These are phyloP conservation scores for Crassisporium funariophilum DNA, from an alignment of 768 basidiomycete genomes.

Conservation along the genomic window DNA sequence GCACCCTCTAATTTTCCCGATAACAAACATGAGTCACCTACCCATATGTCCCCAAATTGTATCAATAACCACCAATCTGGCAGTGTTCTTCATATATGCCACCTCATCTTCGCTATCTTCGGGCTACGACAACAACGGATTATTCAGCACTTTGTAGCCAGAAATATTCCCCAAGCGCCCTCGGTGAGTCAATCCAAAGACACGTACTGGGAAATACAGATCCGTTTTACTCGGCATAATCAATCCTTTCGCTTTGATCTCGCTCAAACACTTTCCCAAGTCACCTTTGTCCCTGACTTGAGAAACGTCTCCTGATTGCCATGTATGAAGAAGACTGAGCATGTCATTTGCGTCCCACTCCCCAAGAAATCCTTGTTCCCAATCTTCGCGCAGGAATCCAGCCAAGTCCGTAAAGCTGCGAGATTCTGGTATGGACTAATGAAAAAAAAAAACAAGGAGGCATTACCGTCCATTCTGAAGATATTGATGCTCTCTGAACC, in stretches of 20 bases:
- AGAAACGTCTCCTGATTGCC: slow-evolving; percentile 54
- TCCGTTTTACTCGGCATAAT: slow-evolving; percentile 64
- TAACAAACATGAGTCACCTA: slow-evolving; percentile 22
- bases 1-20: neutral
- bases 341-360: slow-evolving; percentile 59
- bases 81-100: slow-evolving; percentile 39
- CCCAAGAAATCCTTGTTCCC: slow-evolving; percentile 46
- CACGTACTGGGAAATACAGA: slow-evolving; percentile 53
- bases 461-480: slow-evolving; percentile 42
- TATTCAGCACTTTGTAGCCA: slow-evolving; percentile 4
- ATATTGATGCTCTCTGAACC: slow-evolving; percentile 54
- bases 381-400: slow-evolving; percentile 51
- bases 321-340: slow-evolving; percentile 49
- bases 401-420: slow-evolving; percentile 48
- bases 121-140: slow-evolving; percentile 36
- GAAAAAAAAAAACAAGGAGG: neutral
- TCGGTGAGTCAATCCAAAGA: too few species aligned
- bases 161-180: too few species aligned
- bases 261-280: slow-evolving; percentile 39
- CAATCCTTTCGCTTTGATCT: slow-evolving; percentile 52
- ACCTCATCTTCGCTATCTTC: slow-evolving; percentile 57
- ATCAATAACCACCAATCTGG: slow-evolving; percentile 52
- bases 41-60: slow-evolving; percentile 63
- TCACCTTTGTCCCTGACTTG: slow-evolving; percentile 43
- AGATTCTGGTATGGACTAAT: neutral